Evolutionary conservation across 805 yeast species (phyloP), one percentile per base, ranked within the genome.

Genomic region (Schwanniomyces vanrijiae): DNA sequence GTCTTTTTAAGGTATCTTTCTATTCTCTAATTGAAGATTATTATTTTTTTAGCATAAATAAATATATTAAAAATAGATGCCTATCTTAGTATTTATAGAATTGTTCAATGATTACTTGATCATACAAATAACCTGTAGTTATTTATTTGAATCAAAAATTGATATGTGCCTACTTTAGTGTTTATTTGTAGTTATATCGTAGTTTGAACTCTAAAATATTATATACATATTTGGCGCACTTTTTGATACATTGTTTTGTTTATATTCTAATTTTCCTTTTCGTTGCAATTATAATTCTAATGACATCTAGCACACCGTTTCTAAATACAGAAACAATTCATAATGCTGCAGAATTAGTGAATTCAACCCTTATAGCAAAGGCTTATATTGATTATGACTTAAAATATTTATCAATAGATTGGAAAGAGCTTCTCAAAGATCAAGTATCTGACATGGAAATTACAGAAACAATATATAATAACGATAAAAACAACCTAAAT

Each of bases 401-500:
- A 16, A 51, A 61, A 38, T 71, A 73, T 53, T 56, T 60, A 37
- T 55, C 69, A 11, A 64, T 66, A n/a, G 60, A 73, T 48, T 69
- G 73, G 69, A 54, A 56, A 14, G 58, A 61, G 8, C 55, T 72
- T 29, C 51, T 60, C 9, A 49, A 46, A 2, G 68, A 63, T 38
- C 73, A 69, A 49, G 22, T 52, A 5, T 44, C 55, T 3, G 53
- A 58, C 11, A 49, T 69, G 35, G 47, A 52, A 20, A 45, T 67
- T 10, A 63, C 67, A 4, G 71, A 68, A 13, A 43, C 45, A 11
- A 39, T 69, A 19, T 73, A 66, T 47, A 59, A 65, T 43, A 70
- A 70, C 53, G 76, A 70, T 55, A 66, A 66, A 44, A 65, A 66
- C 46, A 50, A 58, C 26, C 67, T 73, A 40, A 72, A 73, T 48